phyloP scores from a whole-genome alignment of 2,329 filamentous ascomycete species.

The Colletotrichum sp. region DNA sequence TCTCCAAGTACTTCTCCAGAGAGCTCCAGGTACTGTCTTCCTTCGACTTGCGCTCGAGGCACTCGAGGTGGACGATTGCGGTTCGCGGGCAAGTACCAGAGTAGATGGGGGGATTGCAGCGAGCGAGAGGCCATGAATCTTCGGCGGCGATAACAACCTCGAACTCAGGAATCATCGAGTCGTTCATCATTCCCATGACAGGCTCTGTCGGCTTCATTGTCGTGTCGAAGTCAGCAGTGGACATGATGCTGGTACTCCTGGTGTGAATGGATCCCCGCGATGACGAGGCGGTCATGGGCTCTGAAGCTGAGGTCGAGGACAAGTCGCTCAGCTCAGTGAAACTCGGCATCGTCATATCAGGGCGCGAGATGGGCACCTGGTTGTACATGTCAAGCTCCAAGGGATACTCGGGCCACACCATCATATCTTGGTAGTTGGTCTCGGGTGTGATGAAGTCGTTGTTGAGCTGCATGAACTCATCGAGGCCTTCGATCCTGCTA shows the following conservation, averaged over 20 bases:
- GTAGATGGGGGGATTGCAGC: constrained; percentile 52
- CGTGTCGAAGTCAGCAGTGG: constrained; percentile 41
- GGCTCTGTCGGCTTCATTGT: constrained; percentile 35
- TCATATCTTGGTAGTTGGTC: constrained; percentile 46
- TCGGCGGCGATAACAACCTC: constrained; percentile 53
- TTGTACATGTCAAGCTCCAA: constrained; percentile 49
- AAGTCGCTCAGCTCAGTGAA: constrained; percentile 47
- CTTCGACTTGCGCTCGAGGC: constrained; percentile 54
- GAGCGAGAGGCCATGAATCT: constrained; percentile 55
- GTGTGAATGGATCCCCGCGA: constrained; percentile 51
- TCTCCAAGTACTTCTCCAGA: constrained; percentile 46
- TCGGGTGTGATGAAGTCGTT: constrained; percentile 40
- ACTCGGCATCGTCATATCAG: constrained; percentile 38
- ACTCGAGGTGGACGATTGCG: constrained; percentile 56
- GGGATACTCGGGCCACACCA: constrained; percentile 48
- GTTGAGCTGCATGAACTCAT: constrained; percentile 47
- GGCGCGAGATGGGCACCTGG: constrained; percentile 33
- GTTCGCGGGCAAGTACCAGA: constrained; percentile 53
- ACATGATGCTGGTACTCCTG: constrained; percentile 52
- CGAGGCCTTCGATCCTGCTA: constrained; percentile 39
- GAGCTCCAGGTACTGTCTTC: constrained; percentile 51
- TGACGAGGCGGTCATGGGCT: constrained; percentile 44
- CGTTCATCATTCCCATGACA: constrained; percentile 27
- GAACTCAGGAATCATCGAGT: constrained; percentile 46
- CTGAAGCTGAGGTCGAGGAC: constrained; percentile 40